Percentiles rank a stretch among this genome's conserved stretches.
phyloP scores from a whole-genome alignment of 805 yeast species.

The Jamesozyma jinghongensis region DNA sequence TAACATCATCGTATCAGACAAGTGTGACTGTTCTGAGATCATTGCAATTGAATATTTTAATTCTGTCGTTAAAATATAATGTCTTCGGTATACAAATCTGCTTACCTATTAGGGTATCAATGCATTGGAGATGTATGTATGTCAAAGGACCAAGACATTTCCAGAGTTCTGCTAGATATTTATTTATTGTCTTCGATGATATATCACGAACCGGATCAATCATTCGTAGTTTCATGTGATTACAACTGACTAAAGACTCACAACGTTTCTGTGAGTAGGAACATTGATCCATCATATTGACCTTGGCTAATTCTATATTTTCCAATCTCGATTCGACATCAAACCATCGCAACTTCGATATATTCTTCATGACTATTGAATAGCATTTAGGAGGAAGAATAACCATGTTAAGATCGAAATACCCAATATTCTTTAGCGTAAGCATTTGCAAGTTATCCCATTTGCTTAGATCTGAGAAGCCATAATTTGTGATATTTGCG shows the following conservation, averaged over 20 bases:
- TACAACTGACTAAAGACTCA: neutral
- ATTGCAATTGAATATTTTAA: constrained; percentile 3
- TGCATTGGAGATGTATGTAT: constrained; percentile 9
- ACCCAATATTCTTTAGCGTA: constrained; percentile 9
- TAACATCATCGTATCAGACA: neutral
- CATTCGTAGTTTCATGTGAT: constrained; percentile 1
- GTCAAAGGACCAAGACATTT: constrained; percentile 8
- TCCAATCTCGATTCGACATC: constrained; percentile 1
- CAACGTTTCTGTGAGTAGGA: constrained; percentile 1
- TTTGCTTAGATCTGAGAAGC: constrained; percentile 20
- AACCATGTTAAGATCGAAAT: constrained; percentile 20
- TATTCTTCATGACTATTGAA: constrained; percentile 11
- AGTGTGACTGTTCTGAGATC: neutral
- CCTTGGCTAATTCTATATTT: neutral
- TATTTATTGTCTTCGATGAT: too few species aligned
- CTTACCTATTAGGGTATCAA: constrained; percentile 5
- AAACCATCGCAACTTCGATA: constrained; percentile 22
- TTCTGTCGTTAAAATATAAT: constrained; percentile 13
- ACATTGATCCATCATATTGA: neutral
- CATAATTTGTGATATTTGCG: constrained; percentile 8
- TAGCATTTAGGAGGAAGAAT: constrained; percentile 19
- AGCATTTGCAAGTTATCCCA: constrained; percentile 24
- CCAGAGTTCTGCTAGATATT: constrained; percentile 9
- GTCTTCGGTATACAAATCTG: constrained; percentile 14
- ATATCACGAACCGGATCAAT: constrained; percentile 1